These are phyloP conservation scores for Chlorella ohadii DNA, from an alignment of 139 green algal genomes.

Conservation along the genomic window DNA sequence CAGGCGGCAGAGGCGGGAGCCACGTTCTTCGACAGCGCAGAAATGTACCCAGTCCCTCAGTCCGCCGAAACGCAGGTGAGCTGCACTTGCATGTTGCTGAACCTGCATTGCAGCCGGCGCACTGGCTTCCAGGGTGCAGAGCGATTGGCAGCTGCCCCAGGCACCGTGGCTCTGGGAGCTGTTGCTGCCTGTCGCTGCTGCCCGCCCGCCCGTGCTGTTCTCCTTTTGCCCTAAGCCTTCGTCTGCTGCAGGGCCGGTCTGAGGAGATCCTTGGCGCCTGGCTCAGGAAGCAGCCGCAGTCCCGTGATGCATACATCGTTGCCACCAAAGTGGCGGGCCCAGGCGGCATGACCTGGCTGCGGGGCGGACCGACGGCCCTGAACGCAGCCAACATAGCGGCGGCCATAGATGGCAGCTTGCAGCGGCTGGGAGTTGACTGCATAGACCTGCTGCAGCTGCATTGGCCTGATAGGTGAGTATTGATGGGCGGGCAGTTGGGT, in stretches of 20 bases:
- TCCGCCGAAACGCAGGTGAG: slow-evolving; percentile 54
- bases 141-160: no score
- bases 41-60: slow-evolving; percentile 91
- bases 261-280: slow-evolving; percentile 68
- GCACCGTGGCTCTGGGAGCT: no score
- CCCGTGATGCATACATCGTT: slow-evolving; percentile 54
- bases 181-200: not conserved
- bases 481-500: no score
- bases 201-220: no score
- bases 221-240: no score
- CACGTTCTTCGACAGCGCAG: slow-evolving; percentile 91
- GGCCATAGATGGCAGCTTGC: slow-evolving; percentile 80
- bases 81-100: not conserved
- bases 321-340: slow-evolving; percentile 86
- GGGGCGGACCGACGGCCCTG: slow-evolving; percentile 70
- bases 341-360: slow-evolving; percentile 86
- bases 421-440: slow-evolving; percentile 85
- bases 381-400: slow-evolving; percentile 69
- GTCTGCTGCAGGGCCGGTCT: slow-evolving; percentile 46
- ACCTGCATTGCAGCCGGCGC: no score
- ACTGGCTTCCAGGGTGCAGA: no score
- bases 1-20: slow-evolving; percentile 72
- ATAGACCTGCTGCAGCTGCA: slow-evolving; percentile 95
- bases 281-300: slow-evolving; percentile 36
- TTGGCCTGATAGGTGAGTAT: slow-evolving; percentile 87